Evolutionary conservation across 2,329 filamentous ascomycete genomes (phyloP), one percentile per base, ranked within the genome.

Genomic region (Coniochaeta sp.): DNA sequence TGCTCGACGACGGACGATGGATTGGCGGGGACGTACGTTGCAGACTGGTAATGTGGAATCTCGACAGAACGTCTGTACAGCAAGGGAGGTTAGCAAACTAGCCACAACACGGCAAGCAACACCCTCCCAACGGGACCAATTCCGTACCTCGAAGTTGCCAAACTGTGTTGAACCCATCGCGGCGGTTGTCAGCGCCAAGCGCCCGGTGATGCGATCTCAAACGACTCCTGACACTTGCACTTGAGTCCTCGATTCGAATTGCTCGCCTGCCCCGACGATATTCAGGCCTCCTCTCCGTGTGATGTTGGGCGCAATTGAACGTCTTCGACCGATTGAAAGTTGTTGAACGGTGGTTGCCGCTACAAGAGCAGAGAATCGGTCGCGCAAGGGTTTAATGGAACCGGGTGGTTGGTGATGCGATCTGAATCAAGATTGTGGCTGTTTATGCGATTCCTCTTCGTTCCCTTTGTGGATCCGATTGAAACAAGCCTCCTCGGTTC

Each of bases 31-130:
- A 80, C 86, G 63, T 79, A 91, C 87, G 78, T 92, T 92, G 77
- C 88, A 94, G 62, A 92, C 76, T 51, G 89, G 88, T 62, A 92
- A 76, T 53, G 87, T 91, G 61, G 88, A 88, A 72, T 91, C 87
- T 66, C 81, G 85, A 77, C 89, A 94, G 68, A 94, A 91, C 65
- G 86, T 74, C 87, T 92, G 63, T 49, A 28, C 16, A 45, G 47
- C 9, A 12, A 1, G 32, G 45, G 40, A 8, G 18, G 45, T 58
- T 48, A 55, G 53, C 35, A n/a, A 7, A 6, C 27, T 30, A 30
- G n/a, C 27, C 12, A 22, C n/a, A 18, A 30, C 18, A 64, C 53
- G 47, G 50, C 38, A 55, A 59, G 59, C 22, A 26, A 24, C 12
- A 22, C 28, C 51, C 54, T 45, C 10, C 40, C 51, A 14, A 38